These are phyloP conservation scores for Pterocarpus macrocarpus DNA, from an alignment of 306 rosid genomes.

Conservation along the genomic window DNA sequence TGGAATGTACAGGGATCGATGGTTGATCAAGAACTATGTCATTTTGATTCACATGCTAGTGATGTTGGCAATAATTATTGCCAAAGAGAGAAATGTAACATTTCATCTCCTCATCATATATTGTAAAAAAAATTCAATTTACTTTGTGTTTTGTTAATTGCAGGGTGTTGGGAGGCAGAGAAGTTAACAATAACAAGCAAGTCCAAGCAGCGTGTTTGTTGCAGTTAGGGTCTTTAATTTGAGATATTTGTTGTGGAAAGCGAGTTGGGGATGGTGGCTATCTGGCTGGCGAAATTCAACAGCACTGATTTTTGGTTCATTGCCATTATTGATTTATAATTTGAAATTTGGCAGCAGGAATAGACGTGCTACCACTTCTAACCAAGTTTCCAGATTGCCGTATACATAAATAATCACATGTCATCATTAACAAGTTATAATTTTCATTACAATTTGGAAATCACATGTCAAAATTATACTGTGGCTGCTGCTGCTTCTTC, in stretches of 20 bases:
- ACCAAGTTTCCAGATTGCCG: background rate
- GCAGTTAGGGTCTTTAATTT: background rate
- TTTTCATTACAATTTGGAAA: background rate
- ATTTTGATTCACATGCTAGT: background rate
- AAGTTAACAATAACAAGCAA: background rate
- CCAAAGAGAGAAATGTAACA: background rate
- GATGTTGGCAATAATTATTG: background rate
- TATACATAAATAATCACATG: no score
- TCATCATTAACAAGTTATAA: background rate
- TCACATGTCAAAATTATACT: background rate
- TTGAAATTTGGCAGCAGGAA: background rate
- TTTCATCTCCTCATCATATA: background rate
- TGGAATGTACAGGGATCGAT: background rate
- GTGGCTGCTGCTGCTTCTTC: background rate
- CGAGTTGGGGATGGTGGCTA: background rate
- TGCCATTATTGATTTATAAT: background rate
- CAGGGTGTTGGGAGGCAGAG: background rate
- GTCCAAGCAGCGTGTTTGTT: background rate
- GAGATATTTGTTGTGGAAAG: constrained; percentile 1
- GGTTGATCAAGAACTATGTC: background rate
- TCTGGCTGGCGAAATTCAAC: background rate
- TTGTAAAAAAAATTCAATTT: background rate
- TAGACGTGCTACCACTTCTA: background rate
- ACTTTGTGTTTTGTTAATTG: background rate
- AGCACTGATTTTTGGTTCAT: background rate